phyloP scores from a whole-genome alignment of 768 basidiomycete species.

The Boletellus emodensis region DNA sequence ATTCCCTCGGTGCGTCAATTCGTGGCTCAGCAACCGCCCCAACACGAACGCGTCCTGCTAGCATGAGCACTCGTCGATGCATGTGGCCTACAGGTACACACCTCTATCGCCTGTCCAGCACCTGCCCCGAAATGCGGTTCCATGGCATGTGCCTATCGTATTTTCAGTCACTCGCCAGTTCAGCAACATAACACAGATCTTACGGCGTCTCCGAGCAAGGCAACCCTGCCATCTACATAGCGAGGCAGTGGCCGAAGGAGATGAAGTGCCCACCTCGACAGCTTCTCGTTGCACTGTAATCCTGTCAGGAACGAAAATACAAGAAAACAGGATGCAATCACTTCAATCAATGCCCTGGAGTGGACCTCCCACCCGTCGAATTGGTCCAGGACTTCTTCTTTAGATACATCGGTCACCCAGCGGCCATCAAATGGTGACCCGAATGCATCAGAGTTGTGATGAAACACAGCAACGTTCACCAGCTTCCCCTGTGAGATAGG shows the following conservation, averaged over 20 bases:
- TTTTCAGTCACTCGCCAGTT: slow-evolving; percentile 1
- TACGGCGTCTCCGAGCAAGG: slow-evolving; percentile 49
- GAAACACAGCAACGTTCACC: slow-evolving; percentile 35
- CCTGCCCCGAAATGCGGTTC: slow-evolving; percentile 45
- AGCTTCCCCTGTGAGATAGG: slow-evolving; percentile 36
- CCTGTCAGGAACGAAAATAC: not conserved
- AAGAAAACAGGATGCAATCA: not conserved
- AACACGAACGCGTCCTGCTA: slow-evolving; percentile 31
- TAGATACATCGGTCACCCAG: slow-evolving; percentile 27
- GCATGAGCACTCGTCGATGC: not conserved
- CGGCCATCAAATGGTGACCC: slow-evolving; percentile 32
- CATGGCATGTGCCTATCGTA: slow-evolving; percentile 43
- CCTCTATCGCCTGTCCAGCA: slow-evolving; percentile 51
- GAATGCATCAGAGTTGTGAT: slow-evolving; percentile 24
- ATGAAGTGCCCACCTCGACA: slow-evolving; percentile 44
- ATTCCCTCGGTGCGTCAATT: slow-evolving; percentile 17
- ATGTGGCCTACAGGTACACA: slow-evolving; percentile 9
- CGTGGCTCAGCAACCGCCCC: slow-evolving; percentile 26
- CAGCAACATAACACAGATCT: slow-evolving; percentile 5
- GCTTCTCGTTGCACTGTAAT: slow-evolving; percentile 32
- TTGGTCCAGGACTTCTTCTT: slow-evolving; percentile 29
- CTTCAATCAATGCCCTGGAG: slow-evolving; percentile 9
- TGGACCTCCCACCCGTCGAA: slow-evolving; percentile 26
- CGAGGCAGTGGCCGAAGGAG: slow-evolving; percentile 36
- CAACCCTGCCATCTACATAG: slow-evolving; percentile 39